Evolutionary conservation across 2,329 filamentous ascomycete species (phyloP), one percentile per base, ranked within the genome.

Genomic region (Fusarium sp.): DNA sequence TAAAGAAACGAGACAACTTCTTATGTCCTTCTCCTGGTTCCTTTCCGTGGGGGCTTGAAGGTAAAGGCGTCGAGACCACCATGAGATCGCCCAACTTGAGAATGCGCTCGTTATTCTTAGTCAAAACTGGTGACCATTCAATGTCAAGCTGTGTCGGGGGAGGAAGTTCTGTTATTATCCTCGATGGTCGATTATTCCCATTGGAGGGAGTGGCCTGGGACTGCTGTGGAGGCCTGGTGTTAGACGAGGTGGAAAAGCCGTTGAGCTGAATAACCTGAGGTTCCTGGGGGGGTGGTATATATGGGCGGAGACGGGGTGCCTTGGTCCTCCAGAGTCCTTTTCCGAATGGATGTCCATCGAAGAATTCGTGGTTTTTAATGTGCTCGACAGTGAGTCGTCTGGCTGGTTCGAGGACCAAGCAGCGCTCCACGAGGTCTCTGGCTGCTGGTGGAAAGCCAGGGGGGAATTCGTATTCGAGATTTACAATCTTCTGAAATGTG

Each of bases 401-500:
- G 23, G 92, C 86, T 1, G 96, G 96, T 75, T 99, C 96, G 42
- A 98, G 86, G 3, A 99, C 96, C 19, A 99, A 86, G 49, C 97
- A 90, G 71, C 96, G 89, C 81, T 98, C 96, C 2, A 99, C 92
- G 21, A 99, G 86, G 81, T 99, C 96, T 68, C 92, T 91, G 25
- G 96, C 96, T 4, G 94, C 89, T 9, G 91, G 86, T 4, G 96
- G 96, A 77, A 99, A 99, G 3, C 94, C 95, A 33, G 90, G 84
- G 1, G 96, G 96, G 73, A 98, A 99, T 50, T 96, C 93, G 80
- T 98, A 99, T 61, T 99, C 96, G 47, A 99, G 87, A 37, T 89
- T 92, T 60, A 99, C 94, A 79, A 99, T 99, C 83, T 98, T 99
- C 81, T 99, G 96, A 80, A 99, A 99, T 0, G 96, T 99, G 80